Evolutionary conservation across 208 protist genomes (phyloP), one percentile per base, ranked within the genome.

Genomic region (Trypanosoma caninum): DNA sequence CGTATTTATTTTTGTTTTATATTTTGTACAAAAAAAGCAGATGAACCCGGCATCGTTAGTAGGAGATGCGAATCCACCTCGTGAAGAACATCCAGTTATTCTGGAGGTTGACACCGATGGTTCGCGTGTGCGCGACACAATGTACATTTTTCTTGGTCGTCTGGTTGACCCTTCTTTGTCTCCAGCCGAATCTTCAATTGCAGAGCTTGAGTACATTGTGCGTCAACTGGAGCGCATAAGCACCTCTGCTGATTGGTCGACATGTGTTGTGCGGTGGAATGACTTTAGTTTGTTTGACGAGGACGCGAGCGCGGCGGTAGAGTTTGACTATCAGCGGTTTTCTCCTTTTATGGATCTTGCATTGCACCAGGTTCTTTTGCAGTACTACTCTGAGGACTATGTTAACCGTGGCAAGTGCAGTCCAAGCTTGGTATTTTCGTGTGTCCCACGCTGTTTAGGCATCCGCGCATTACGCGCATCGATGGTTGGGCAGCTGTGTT

Each of bases 391-490:
- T 14, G 83, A 93, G 73, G 82, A 86, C 59, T 95, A 93, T 59
- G 65, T 64, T 16, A 91, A 83, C 64, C 78, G 81, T 25, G 85
- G 85, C 31, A 74, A 68, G 46, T 93, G 85, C 65, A 56, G 71
- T 47, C 85, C 85, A 0, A 75, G 56, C 45, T 63, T 97, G 16
- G 85, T 91, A 27, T 97, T 97, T 71, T 91, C 85, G 0, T 72
- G 65, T 27, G 85, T 97, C 8, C 86, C 88, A 3, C 75, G 80
- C 20, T 89, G 75, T 59, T 58, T 81, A 40, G 97, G 88, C 54
- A 89, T 99, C 28, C 93, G 98, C 20, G 82, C 98, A 16, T 65
- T 99, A 37, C 82, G 87, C 23, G 91, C 96, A 2, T 78, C 83
- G 20, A 54, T 93, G 20, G 91, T 99, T 14, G 98, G 98, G 1